Evolutionary conservation across 345 rosid species (phyloP).

Genomic region (Capsella bursapastoris): DNA sequence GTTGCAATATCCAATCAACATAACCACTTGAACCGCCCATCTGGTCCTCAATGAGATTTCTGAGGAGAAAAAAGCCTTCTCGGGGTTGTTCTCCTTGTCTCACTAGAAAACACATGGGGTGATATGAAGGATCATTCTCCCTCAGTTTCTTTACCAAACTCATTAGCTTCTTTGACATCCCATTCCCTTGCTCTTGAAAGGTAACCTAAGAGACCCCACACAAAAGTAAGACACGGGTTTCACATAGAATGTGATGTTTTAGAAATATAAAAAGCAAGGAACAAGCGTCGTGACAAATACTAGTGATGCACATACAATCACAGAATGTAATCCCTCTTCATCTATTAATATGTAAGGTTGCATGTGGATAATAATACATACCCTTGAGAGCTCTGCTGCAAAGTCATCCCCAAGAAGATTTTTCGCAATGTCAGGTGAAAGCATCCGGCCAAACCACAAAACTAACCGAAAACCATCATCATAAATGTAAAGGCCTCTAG

Average conservation of each 20-base stretch:
- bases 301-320: neutral
- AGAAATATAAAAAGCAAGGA: neutral
- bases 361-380: slow-evolving; percentile 41
- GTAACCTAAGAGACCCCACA: slow-evolving; percentile 60
- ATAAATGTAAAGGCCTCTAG: slow-evolving; percentile 87
- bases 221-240: slow-evolving; percentile 17
- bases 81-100: slow-evolving; percentile 99
- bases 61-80: slow-evolving; percentile 83
- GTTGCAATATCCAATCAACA: slow-evolving; percentile 80
- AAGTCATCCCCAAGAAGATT: slow-evolving; percentile 85
- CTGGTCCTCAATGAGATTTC: slow-evolving; percentile 86
- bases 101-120: slow-evolving; percentile 74
- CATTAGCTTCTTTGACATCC: slow-evolving; percentile 85
- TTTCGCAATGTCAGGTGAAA: slow-evolving; percentile 83
- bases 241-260: slow-evolving; percentile 9
- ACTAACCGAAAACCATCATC: slow-evolving; percentile 90
- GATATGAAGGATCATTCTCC: slow-evolving; percentile 72
- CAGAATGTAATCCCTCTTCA: neutral
- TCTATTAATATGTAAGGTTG: neutral
- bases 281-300: neutral
- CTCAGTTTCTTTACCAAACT: slow-evolving; percentile 67
- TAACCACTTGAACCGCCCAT: slow-evolving; percentile 76
- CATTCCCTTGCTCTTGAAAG: slow-evolving; percentile 63
- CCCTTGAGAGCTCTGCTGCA: slow-evolving; percentile 91
- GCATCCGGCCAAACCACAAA: slow-evolving; percentile 94